Conservation (phyloP, 768 basidiomycete genomes). For the Hericium rajendrae region DNA sequence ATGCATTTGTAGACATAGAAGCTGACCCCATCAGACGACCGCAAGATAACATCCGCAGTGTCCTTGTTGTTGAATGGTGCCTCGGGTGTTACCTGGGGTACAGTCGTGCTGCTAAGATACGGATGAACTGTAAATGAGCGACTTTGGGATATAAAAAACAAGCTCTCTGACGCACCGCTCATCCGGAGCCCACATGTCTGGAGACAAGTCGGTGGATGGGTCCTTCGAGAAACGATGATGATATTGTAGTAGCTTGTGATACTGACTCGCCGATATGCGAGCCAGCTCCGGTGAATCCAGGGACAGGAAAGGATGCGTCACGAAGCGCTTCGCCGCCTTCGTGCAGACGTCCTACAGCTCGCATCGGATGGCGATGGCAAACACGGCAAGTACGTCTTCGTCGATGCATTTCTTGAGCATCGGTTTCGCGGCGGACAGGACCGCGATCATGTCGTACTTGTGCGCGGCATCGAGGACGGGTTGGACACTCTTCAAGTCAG, state of each 20-base stretch:
- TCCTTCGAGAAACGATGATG: not conserved
- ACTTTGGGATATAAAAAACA: too few relatives aligned
- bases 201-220: too few relatives aligned
- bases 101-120: too few relatives aligned
- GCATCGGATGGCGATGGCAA: not conserved
- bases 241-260: not conserved
- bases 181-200: too few relatives aligned
- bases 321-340: not conserved
- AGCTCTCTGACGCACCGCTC: too few relatives aligned
- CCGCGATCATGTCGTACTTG: constrained; percentile 6
- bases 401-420: constrained; percentile 1
- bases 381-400: constrained; percentile 7
- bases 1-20: not conserved
- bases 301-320: not conserved
- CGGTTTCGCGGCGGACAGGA: not conserved
- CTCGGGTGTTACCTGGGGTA: too few relatives aligned
- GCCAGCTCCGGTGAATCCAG: not conserved
- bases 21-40: too few relatives aligned
- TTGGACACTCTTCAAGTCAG: not conserved
- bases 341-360: not conserved
- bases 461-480: constrained; percentile 3
- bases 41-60: too few relatives aligned
- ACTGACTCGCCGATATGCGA: constrained; percentile 1
- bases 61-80: too few relatives aligned
- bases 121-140: too few relatives aligned